Conservation (phyloP, 768 basidiomycete species). For the Harrya chromipes region DNA sequence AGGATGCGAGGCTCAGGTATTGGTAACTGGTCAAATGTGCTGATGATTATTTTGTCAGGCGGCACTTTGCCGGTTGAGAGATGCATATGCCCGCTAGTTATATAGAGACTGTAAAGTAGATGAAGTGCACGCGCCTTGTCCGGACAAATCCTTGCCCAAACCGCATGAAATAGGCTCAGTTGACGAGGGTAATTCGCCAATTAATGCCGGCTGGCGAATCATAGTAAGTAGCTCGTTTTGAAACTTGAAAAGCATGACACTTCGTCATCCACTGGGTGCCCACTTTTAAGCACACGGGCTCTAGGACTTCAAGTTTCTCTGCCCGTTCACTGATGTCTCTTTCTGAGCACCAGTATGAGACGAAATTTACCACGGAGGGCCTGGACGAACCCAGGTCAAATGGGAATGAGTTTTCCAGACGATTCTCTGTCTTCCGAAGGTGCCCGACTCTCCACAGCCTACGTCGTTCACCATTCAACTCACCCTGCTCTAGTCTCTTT, state of each 20-base stretch:
- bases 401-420: background rate
- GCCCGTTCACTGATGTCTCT: conserved; percentile 2
- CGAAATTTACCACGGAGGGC: background rate
- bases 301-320: too few relatives aligned
- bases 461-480: background rate
- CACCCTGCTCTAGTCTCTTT: conserved; percentile 6
- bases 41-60: conserved; percentile 19
- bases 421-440: conserved; percentile 2
- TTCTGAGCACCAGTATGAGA: background rate
- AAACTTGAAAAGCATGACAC: too few relatives aligned
- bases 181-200: too few relatives aligned
- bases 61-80: conserved; percentile 30
- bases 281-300: background rate
- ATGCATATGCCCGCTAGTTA: conserved; percentile 22
- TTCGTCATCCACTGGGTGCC: too few relatives aligned
- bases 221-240: too few relatives aligned
- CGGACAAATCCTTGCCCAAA: too few relatives aligned
- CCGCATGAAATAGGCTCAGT: too few relatives aligned
- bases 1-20: conserved; percentile 8
- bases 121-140: background rate
- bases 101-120: background rate
- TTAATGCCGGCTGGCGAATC: too few relatives aligned
- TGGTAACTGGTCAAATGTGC: background rate
- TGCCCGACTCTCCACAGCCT: background rate
- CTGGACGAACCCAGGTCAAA: background rate